Percentiles rank a stretch among this genome's conserved stretches.
These are phyloP conservation scores for Zymoseptoria passerinii DNA, from an alignment of 2,329 filamentous ascomycete genomes.

Conservation along the genomic window DNA sequence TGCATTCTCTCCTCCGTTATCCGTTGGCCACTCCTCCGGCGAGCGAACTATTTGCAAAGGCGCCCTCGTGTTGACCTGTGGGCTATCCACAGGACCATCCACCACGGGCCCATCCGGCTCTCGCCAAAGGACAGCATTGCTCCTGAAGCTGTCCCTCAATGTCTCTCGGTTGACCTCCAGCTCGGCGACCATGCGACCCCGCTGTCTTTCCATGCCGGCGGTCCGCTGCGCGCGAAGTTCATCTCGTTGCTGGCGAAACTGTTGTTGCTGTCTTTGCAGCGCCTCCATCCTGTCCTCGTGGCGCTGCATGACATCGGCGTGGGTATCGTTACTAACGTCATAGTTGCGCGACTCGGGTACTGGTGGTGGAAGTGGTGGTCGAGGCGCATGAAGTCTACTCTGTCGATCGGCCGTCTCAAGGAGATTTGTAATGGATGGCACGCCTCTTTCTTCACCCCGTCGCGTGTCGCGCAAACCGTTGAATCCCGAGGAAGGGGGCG, in stretches of 20 bases:
- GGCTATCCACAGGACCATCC: not conserved
- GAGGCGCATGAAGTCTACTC: not conserved
- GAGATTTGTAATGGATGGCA: constrained; percentile 25
- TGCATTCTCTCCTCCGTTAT: constrained; percentile 1
- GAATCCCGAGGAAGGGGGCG: constrained; percentile 15
- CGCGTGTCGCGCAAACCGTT: constrained; percentile 14
- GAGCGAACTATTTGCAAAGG: constrained; percentile 14
- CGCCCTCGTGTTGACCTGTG: constrained; percentile 7
- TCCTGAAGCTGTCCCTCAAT: not conserved
- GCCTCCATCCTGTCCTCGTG: not conserved
- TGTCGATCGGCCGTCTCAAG: constrained; percentile 22
- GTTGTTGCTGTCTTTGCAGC: not conserved
- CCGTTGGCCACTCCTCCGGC: constrained; percentile 9
- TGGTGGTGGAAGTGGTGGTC: constrained; percentile 11
- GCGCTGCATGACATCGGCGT: not conserved
- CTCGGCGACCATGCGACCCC: not conserved
- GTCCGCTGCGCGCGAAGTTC: not conserved
- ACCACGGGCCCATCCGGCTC: not conserved
- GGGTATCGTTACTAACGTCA: not conserved
- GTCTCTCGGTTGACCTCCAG: not conserved
- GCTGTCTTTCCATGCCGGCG: not conserved
- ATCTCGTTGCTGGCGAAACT: not conserved
- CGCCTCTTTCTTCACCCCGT: constrained; percentile 16
- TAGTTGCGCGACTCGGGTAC: constrained; percentile 23
- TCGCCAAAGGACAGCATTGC: not conserved